Conservation (phyloP, 2,329 filamentous ascomycete species). For the Annulohypoxylon truncatum region DNA sequence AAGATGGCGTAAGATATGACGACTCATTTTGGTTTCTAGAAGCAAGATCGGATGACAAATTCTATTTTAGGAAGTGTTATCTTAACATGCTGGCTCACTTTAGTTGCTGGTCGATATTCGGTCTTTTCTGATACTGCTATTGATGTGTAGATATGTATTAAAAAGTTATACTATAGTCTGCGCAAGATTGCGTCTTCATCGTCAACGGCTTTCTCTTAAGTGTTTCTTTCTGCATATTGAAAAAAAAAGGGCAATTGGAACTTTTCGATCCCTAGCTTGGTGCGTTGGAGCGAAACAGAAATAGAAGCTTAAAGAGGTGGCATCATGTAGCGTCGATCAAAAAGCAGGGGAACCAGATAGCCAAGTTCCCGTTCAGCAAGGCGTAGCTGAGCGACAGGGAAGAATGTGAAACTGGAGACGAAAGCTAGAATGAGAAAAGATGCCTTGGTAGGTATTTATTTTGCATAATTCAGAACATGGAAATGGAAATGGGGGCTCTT, state of each 20-base stretch:
- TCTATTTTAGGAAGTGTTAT: not conserved
- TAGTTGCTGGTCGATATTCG: not conserved
- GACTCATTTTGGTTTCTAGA: not conserved
- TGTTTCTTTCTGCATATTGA: not conserved
- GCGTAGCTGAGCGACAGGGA: conserved; percentile 9
- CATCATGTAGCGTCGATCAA: conserved; percentile 39
- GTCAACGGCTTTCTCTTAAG: not conserved
- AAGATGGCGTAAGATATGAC: conserved; percentile 6
- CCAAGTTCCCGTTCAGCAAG: conserved; percentile 14
- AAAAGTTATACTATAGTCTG: not conserved
- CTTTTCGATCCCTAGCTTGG: conserved; percentile 13
- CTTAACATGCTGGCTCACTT: not conserved
- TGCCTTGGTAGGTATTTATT: conserved; percentile 8
- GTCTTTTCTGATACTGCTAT: not conserved
- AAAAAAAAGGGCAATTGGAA: conserved; percentile 10
- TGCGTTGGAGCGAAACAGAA: conserved; percentile 34
- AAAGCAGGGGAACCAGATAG: conserved; percentile 15
- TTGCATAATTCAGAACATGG: not conserved
- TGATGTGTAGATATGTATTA: not conserved
- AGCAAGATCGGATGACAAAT: conserved; percentile 4
- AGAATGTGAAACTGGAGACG: conserved; percentile 24
- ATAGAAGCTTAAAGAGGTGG: conserved; percentile 34
- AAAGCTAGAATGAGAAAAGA: conserved; percentile 10
- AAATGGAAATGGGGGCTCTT: not conserved
- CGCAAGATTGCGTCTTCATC: not conserved